A percentile compares a stretch with the other conserved stretches of the same genome.
Conservation (phyloP, 495 filamentous ascomycete species). For the Thozetella sp. region DNA sequence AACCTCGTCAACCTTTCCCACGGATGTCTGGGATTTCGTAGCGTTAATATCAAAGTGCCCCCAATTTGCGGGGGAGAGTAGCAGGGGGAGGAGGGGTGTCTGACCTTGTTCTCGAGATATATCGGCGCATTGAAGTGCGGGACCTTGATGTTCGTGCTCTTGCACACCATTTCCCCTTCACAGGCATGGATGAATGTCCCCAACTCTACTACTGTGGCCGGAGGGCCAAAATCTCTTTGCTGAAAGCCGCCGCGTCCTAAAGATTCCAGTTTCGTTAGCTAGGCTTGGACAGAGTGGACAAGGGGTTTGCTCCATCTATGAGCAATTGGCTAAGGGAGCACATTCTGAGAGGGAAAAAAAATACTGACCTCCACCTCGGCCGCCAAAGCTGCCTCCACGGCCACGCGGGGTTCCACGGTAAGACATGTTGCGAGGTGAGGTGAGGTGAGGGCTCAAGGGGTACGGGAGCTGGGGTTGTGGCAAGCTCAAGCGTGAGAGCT, state of each 20-base stretch:
- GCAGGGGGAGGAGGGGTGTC: neutral
- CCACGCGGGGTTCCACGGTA: constrained; percentile 30
- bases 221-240: constrained; percentile 55
- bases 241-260: constrained; percentile 55
- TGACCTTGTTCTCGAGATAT: constrained; percentile 96
- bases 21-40: constrained; percentile 58
- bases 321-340: neutral
- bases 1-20: constrained; percentile 95
- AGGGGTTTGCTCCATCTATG: neutral
- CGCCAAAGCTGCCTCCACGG: constrained; percentile 20
- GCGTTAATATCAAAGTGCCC: constrained; percentile 31
- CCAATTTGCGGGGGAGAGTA: neutral
- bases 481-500: neutral
- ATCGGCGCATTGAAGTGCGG: constrained; percentile 99
- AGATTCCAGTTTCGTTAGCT: neutral
- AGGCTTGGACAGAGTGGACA: neutral
- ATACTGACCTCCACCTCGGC: constrained; percentile 15
- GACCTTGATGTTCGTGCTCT: constrained; percentile 90
- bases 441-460: neutral
- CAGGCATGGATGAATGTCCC: constrained; percentile 89
- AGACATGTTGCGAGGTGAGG: constrained; percentile 17
- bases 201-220: constrained; percentile 68
- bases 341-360: neutral
- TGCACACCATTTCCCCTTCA: constrained; percentile 96
- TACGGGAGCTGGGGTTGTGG: neutral